These are phyloP conservation scores for Gracilaria domingensis DNA, from an alignment of 23 red algal species.

Conservation along the genomic window DNA sequence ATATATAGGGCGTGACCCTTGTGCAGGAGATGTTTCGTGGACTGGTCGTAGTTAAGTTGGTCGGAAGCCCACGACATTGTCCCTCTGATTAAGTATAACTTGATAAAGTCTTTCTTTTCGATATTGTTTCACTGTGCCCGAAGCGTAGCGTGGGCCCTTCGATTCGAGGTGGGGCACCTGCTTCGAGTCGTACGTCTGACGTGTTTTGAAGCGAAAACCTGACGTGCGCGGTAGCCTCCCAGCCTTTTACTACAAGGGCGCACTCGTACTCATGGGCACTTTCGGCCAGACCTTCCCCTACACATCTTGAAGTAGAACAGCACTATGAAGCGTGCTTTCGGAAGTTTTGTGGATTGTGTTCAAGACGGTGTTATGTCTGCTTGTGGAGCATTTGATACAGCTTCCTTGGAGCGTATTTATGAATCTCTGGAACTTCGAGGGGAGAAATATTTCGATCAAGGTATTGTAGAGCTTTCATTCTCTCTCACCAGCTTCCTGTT, in stretches of 20 bases:
- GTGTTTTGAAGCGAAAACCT: no score
- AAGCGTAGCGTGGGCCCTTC: neutral
- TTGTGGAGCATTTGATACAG: slow-evolving; percentile 12
- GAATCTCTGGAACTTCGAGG: neutral
- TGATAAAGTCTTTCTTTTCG: neutral
- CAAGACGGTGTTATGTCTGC: slow-evolving; percentile 25
- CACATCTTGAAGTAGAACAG: neutral
- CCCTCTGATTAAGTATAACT: neutral
- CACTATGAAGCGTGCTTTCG: slow-evolving; percentile 1
- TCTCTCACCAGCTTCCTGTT: neutral
- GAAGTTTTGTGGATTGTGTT: slow-evolving; percentile 8
- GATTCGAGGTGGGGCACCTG: neutral
- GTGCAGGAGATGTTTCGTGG: neutral
- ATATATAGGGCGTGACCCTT: neutral
- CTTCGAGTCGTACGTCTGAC: no score
- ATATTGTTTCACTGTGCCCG: neutral
- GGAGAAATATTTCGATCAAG: slow-evolving; percentile 16
- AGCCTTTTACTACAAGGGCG: no score
- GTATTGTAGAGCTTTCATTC: neutral
- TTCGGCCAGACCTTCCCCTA: neutral
- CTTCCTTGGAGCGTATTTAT: neutral
- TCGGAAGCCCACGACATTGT: no score
- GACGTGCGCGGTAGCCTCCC: no score
- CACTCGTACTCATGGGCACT: neutral
- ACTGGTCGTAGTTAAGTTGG: neutral